phyloP scores from a whole-genome alignment of 2,329 filamentous ascomycete species.

The Ceratocystis harringtonii region DNA sequence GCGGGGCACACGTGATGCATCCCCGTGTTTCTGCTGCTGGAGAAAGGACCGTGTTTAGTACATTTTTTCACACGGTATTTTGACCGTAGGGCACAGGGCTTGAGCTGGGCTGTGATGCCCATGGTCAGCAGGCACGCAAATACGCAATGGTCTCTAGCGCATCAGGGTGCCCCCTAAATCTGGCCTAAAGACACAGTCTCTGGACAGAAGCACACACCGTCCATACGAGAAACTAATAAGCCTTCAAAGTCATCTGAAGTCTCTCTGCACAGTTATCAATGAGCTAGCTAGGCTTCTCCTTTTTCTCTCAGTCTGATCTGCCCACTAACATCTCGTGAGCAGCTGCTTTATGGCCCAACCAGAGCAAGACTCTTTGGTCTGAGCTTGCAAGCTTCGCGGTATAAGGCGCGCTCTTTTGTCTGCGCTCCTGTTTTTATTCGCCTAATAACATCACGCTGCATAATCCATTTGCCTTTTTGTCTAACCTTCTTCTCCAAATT shows the following conservation, averaged over 20 bases:
- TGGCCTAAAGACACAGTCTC: neutral
- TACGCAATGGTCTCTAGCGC: neutral
- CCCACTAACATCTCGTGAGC: neutral
- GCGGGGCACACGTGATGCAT: conserved; percentile 9
- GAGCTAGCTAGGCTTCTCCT: neutral
- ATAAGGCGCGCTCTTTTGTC: neutral
- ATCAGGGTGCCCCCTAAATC: neutral
- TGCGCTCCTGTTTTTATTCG: neutral
- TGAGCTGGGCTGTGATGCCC: neutral
- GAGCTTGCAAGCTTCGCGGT: neutral
- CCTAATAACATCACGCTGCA: neutral
- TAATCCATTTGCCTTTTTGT: neutral
- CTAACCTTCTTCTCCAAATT: neutral
- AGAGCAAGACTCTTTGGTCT: neutral
- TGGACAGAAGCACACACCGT: neutral
- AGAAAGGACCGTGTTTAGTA: neutral
- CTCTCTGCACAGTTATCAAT: neutral
- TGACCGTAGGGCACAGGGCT: neutral
- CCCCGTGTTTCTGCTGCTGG: neutral
- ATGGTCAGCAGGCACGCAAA: neutral
- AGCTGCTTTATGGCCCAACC: neutral
- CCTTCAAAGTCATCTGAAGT: neutral
- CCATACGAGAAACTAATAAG: neutral
- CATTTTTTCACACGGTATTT: neutral
- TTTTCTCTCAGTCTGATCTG: neutral